These are phyloP conservation scores for Podospora bellae-mahoneyi DNA, from an alignment of 495 filamentous ascomycete genomes.

Conservation along the genomic window DNA sequence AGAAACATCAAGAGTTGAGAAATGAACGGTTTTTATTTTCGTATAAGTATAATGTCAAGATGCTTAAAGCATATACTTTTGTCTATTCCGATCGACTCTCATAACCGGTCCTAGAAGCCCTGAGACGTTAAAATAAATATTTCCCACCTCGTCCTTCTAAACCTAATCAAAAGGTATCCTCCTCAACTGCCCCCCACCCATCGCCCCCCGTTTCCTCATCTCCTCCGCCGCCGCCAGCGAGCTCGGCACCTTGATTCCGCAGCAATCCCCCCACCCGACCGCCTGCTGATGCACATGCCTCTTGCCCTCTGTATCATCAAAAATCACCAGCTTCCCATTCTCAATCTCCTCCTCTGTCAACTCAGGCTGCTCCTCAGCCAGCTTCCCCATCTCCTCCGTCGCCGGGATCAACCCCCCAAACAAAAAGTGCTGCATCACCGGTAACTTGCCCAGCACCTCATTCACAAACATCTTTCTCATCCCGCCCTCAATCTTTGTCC, in stretches of 20 bases:
- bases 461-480: conserved; percentile 96
- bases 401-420: conserved; percentile 84
- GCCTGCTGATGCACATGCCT: conserved; percentile 63
- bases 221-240: conserved; percentile 84
- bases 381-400: conserved; percentile 71
- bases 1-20: no score
- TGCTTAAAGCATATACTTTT: no score
- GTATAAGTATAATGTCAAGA: no score
- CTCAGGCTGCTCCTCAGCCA: conserved; percentile 41
- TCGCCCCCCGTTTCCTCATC: conserved; percentile 65
- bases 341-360: conserved; percentile 47
- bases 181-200: conserved; percentile 60
- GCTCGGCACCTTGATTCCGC: conserved; percentile 96
- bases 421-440: conserved; percentile 97
- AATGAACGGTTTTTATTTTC: no score
- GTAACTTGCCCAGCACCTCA: conserved; percentile 89
- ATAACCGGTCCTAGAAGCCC: no score
- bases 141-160: no score
- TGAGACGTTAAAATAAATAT: no score
- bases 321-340: conserved; percentile 55
- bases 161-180: conserved; percentile 86
- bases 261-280: conserved; percentile 88
- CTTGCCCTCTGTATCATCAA: conserved; percentile 59
- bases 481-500: conserved; percentile 87
- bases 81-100: no score